These are phyloP conservation scores for Xylaria venustula DNA, from an alignment of 495 filamentous ascomycete genomes.

Conservation along the genomic window DNA sequence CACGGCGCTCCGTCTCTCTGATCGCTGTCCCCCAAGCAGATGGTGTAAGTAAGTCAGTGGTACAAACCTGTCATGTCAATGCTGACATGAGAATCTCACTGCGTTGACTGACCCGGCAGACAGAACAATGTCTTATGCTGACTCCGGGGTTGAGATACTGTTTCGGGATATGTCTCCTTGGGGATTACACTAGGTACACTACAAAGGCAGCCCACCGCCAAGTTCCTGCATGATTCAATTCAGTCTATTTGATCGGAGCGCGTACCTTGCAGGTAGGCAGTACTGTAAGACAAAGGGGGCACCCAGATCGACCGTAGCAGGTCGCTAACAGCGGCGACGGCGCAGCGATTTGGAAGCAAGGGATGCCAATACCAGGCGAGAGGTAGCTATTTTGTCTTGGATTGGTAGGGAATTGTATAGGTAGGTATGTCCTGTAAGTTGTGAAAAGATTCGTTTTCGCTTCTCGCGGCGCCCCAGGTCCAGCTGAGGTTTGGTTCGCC, in stretches of 20 bases:
- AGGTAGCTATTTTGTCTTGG: not conserved
- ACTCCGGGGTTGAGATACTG: slow-evolving; percentile 8
- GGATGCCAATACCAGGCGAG: not conserved
- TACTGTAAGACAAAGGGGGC: not conserved
- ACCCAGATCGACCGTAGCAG: slow-evolving; percentile 6
- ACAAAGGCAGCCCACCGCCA: not conserved
- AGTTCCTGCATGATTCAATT: not conserved
- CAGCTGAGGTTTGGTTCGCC: slow-evolving; percentile 13
- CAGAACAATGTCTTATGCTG: not conserved
- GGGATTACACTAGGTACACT: no score
- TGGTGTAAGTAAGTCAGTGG: not conserved
- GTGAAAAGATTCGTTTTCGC: not conserved
- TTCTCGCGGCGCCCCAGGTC: not conserved
- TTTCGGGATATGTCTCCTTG: not conserved
- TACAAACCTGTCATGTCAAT: not conserved
- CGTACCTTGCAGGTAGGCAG: slow-evolving; percentile 8
- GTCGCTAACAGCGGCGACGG: no score
- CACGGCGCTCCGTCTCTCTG: not conserved
- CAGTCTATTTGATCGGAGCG: not conserved
- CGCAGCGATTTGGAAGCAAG: not conserved
- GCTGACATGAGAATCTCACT: not conserved
- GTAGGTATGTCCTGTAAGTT: no score
- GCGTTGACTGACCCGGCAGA: not conserved
- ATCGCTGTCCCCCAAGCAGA: not conserved
- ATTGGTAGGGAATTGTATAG: not conserved